Evolutionary conservation across 1,139 yeast species (phyloP), one percentile per base, ranked within the genome.

Genomic region (Candida tetrigidarum): DNA sequence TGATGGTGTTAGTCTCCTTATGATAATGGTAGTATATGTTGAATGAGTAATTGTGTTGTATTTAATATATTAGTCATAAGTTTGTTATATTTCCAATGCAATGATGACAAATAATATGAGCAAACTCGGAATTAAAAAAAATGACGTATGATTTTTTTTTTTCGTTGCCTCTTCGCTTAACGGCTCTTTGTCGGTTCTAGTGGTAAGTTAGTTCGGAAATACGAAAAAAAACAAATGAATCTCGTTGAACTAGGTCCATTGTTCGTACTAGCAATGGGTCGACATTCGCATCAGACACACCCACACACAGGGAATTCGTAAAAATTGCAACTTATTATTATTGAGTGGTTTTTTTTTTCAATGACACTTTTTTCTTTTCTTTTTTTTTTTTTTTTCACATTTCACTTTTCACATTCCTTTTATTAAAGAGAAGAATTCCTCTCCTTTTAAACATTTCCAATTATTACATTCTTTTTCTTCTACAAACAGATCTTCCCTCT

Each of bases 371-470:
- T 32, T 18, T 28, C 12, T 16, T 28, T 28, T 27, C 11, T 23
- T 5, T 28, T 28, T 14, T 28, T 12, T 14, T 28, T 28, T 8
- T 14, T 4, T n/a, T 7, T n/a, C n/a, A n/a, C n/a, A n/a, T n/a
- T n/a, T n/a, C n/a, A n/a, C n/a, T n/a, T n/a, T n/a, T n/a, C n/a
- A n/a, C n/a, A n/a, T 11, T 19, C 25, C 36, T 10, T 20, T 9
- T 18, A 32, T 18, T 15, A 15, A 19, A 19, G n/a, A 32, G 5
- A 19, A 32, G 36, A 19, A 32, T 32, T 32, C 19, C n/a, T n/a
- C n/a, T n/a, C n/a, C n/a, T 32, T 18, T n/a, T 25, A 32, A 32
- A 32, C 36, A 32, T 32, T 32, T 32, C 12, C 36, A 11, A 32
- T 2, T 32, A 32, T 32, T 32, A 32, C 36, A 32, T 14, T 11